Conservation (phyloP, 1,139 yeast species). For the Yamadazyma trypodendri region DNA sequence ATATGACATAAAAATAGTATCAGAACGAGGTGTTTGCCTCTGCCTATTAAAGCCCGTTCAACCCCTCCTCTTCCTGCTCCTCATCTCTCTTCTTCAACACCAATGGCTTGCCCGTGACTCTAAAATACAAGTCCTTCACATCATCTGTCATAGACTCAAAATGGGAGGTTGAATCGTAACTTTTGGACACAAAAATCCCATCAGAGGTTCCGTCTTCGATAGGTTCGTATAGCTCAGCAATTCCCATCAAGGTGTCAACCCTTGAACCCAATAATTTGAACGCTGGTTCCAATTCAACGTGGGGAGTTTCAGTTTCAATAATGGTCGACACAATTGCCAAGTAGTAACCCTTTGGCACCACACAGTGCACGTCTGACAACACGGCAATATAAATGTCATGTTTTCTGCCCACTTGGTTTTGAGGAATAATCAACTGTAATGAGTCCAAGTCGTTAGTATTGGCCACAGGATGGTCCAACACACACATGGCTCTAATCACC, state of each 20-base stretch:
- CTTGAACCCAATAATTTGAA: conserved; percentile 81
- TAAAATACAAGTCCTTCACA: conserved; percentile 87
- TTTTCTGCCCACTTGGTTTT: conserved; percentile 90
- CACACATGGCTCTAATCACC: conserved; percentile 94
- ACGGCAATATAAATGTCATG: conserved; percentile 94
- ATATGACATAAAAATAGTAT: no score
- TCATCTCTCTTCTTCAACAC: conserved; percentile 75
- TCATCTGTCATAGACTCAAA: conserved; percentile 96
- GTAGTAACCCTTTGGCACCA: conserved; percentile 85
- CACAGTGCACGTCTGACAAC: conserved; percentile 86
- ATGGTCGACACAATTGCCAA: conserved; percentile 93
- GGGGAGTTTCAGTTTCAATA: conserved; percentile 92
- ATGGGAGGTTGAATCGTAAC: conserved; percentile 94
- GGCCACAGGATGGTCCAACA: conserved; percentile 87
- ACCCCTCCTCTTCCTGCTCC: conserved; percentile 51
- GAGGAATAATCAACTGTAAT: conserved; percentile 92
- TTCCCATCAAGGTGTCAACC: conserved; percentile 91
- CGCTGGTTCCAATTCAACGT: conserved; percentile 90
- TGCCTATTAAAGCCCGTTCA: conserved; percentile 27
- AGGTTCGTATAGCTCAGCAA: conserved; percentile 91
- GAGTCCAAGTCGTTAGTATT: conserved; percentile 84
- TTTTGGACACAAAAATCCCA: conserved; percentile 78
- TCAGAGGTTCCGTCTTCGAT: conserved; percentile 75
- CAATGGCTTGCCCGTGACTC: conserved; percentile 90
- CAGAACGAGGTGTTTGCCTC: no score